phyloP scores from a whole-genome alignment of 208 protist genomes.

The Trichomonas tenax region DNA sequence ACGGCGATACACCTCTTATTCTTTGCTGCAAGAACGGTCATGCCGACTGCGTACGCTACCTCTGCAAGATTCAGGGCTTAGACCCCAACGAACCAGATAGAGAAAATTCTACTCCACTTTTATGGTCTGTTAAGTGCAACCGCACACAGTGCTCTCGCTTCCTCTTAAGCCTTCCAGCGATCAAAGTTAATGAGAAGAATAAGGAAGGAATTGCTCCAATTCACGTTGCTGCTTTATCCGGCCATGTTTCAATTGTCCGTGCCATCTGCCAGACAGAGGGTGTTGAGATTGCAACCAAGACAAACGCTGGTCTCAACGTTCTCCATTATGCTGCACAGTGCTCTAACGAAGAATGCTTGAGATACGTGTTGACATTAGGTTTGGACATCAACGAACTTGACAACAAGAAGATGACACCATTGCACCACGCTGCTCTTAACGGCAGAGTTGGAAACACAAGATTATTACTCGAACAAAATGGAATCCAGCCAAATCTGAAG shows the following conservation, averaged over 20 bases:
- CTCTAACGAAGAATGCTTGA: not conserved
- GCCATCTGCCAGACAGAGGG: not conserved
- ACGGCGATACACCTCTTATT: not conserved
- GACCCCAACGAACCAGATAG: not conserved
- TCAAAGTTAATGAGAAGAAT: constrained; percentile 9
- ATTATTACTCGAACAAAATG: not conserved
- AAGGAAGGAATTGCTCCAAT: not conserved
- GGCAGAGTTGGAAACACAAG: not conserved
- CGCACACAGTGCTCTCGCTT: not conserved
- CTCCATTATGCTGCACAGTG: not conserved
- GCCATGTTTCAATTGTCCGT: not conserved
- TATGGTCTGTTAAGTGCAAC: not conserved
- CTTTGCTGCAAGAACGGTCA: not conserved
- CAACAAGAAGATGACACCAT: not conserved
- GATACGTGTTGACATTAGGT: not conserved
- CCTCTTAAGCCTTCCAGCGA: not conserved
- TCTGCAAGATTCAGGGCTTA: not conserved
- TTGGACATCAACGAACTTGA: not conserved
- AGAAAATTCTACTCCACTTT: not conserved
- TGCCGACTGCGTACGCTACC: not conserved
- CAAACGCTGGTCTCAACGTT: not conserved
- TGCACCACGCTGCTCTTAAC: not conserved
- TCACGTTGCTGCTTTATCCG: not conserved
- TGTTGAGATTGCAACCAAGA: not conserved
- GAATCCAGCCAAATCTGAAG: not conserved